phyloP scores from a whole-genome alignment of 2,329 filamentous ascomycete genomes.

The Mycosphaerella sp. region DNA sequence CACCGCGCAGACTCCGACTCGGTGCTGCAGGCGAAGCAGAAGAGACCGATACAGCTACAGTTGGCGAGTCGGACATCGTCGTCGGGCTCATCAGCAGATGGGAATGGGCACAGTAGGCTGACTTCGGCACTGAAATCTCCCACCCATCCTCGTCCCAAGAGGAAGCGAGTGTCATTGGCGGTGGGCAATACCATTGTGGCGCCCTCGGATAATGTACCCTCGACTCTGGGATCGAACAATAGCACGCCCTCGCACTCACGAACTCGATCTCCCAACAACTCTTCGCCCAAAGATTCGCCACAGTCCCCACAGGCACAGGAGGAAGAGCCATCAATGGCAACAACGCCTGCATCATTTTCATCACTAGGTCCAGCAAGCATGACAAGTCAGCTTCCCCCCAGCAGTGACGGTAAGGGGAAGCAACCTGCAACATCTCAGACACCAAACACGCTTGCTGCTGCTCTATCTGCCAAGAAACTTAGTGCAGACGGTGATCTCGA shows the following conservation, averaged over 20 bases:
- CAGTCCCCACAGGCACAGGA: neutral
- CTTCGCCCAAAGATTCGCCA: constrained; percentile 3
- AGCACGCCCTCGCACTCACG: constrained; percentile 30
- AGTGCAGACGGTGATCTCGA: constrained; percentile 25
- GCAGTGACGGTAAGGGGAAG: neutral
- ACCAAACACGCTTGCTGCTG: neutral
- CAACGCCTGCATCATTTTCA: neutral
- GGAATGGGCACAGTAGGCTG: constrained; percentile 25
- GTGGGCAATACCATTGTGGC: constrained; percentile 34
- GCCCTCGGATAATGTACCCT: constrained; percentile 32
- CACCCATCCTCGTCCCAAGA: constrained; percentile 22
- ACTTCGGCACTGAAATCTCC: constrained; percentile 34
- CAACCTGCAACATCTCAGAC: neutral
- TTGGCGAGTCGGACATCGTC: constrained; percentile 31
- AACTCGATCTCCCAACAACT: constrained; percentile 14
- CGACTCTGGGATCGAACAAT: constrained; percentile 23
- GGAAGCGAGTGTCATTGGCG: constrained; percentile 33
- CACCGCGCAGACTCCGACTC: constrained; percentile 29
- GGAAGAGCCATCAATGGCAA: neutral
- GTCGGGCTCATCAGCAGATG: constrained; percentile 32
- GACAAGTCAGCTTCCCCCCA: constrained; percentile 5
- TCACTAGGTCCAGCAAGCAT: constrained; percentile 4
- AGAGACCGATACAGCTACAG: constrained; percentile 29
- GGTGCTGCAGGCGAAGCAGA: constrained; percentile 24
- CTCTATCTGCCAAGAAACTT: neutral